These are phyloP conservation scores for Venturia aucupariae DNA, from an alignment of 2,329 filamentous ascomycete species.

Conservation along the genomic window DNA sequence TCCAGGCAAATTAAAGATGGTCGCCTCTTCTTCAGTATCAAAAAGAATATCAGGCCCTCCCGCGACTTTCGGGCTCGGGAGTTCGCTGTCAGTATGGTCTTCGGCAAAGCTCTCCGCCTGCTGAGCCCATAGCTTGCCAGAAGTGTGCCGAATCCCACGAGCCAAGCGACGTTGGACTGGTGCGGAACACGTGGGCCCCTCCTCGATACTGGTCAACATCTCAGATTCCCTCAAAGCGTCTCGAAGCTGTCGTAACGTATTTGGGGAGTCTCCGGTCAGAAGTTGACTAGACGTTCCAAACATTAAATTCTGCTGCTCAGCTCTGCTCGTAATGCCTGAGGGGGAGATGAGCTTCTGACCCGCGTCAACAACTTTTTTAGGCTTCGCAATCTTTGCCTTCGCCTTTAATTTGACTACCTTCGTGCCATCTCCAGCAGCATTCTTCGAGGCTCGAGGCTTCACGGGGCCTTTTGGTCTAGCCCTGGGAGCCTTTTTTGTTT, in stretches of 20 bases:
- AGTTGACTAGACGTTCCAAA: slow-evolving; percentile 35
- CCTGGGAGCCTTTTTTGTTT: not conserved
- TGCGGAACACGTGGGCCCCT: not conserved
- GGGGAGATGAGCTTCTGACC: slow-evolving; percentile 29
- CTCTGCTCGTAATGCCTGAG: slow-evolving; percentile 21
- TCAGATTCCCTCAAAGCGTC: slow-evolving; percentile 28
- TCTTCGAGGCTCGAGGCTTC: not conserved
- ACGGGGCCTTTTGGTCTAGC: not conserved
- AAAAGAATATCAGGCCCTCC: not conserved
- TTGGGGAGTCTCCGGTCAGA: slow-evolving; percentile 29
- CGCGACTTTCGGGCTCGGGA: not conserved
- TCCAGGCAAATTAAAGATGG: not conserved
- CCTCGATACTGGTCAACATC: not conserved
- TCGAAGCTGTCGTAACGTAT: slow-evolving; percentile 27
- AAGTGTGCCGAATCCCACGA: not conserved
- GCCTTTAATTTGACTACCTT: slow-evolving; percentile 18
- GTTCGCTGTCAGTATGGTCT: not conserved
- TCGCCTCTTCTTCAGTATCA: not conserved
- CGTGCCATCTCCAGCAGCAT: slow-evolving; percentile 10
- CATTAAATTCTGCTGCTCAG: slow-evolving; percentile 27
- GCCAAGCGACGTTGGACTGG: not conserved
- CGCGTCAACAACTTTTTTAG: slow-evolving; percentile 22
- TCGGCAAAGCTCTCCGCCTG: not conserved
- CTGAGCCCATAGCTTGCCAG: slow-evolving; percentile 4
- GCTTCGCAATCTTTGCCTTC: slow-evolving; percentile 21